Evolutionary conservation across 257 asterid species (phyloP), one percentile per base, ranked within the genome.

Genomic region (Eucommia ulmoides): DNA sequence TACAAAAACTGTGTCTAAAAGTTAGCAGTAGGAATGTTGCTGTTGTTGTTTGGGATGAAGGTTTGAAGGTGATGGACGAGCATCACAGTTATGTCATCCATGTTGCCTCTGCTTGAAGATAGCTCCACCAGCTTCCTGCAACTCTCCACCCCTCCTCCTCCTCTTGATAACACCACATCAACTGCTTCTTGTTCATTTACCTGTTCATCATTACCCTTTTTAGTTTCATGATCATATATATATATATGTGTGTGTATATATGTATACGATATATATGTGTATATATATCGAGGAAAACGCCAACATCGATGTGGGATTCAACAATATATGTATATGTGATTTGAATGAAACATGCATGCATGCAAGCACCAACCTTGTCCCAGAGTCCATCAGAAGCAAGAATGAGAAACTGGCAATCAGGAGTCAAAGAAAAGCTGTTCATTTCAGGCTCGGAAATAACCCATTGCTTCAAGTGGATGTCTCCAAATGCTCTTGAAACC

Each of bases 301-400:
- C n/a, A n/a, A n/a, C n/a, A n/a, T n/a, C n/a, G n/a, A n/a, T n/a
- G n/a, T n/a, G n/a, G n/a, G n/a, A n/a, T n/a, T n/a, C n/a, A n/a
- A n/a, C n/a, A n/a, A n/a, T n/a, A n/a, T n/a, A n/a, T 12, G 10
- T 23, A 17, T 8, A 41, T 53, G 19, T 20, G 4, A 20, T 7
- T 23, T 19, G 16, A 14, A 53, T 33, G 9, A 22, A 16, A 26
- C 2, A 8, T 24, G 42, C 44, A 18, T 51, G 23, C 9, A 12
- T 22, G 21, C 16, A 41, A 16, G 1, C 33, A 7, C 1, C 17
- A 41, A 73, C 82, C 79, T 65, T 71, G 60, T 75, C 79, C 83
- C 83, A 75, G 53, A 75, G 58, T 33, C 83, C 83, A 63, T 75
- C 79, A 29, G 83, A 75, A 62, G 79, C 79, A 52, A 75, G 23